A percentile compares a stretch with the other conserved stretches of the same genome.
Evolutionary conservation across 2,329 filamentous ascomycete species (phyloP).

Genomic region (Rhynchosporium graminicola): DNA sequence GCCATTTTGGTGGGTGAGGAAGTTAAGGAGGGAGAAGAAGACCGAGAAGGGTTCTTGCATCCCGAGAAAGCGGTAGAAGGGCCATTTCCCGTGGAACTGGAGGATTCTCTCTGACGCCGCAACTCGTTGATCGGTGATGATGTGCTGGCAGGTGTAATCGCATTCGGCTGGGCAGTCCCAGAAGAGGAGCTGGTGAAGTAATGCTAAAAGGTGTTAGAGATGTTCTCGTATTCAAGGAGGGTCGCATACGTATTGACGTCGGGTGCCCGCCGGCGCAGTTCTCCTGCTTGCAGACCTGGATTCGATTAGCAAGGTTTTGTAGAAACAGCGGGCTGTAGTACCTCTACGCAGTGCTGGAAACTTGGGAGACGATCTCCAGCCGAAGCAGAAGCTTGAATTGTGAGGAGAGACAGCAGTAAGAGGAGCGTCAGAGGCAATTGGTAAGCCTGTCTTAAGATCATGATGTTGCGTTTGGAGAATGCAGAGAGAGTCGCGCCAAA

Average conservation of each 20-base stretch:
- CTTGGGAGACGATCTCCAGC: conserved; percentile 82
- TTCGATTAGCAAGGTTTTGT: conserved; percentile 13
- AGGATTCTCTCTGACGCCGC: conserved; percentile 67
- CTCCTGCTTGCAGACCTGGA: conserved; percentile 73
- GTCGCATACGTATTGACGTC: conserved; percentile 36
- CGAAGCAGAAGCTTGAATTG: conserved; percentile 63
- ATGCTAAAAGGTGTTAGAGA: conserved; percentile 52
- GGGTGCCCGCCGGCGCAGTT: conserved; percentile 71
- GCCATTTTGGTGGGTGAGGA: conserved; percentile 79
- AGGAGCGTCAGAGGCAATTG: conserved; percentile 25
- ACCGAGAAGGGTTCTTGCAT: conserved; percentile 95
- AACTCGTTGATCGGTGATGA: conserved; percentile 74
- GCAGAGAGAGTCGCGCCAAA: not conserved
- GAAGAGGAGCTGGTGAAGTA: conserved; percentile 82
- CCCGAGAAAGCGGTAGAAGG: conserved; percentile 85
- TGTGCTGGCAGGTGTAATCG: conserved; percentile 97
- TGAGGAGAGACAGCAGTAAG: conserved; percentile 37
- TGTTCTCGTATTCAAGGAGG: conserved; percentile 16
- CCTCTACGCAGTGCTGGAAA: conserved; percentile 83
- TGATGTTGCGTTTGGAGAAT: conserved; percentile 24
- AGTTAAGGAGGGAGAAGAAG: conserved; percentile 90
- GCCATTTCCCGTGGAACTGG: conserved; percentile 99
- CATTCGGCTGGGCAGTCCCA: conserved; percentile 95
- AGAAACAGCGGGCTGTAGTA: conserved; percentile 42
- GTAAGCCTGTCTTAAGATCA: conserved; percentile 32